Base-by-base conservation (phyloP, 495 filamentous ascomycete species). In the Podospora appendiculata region DNA sequence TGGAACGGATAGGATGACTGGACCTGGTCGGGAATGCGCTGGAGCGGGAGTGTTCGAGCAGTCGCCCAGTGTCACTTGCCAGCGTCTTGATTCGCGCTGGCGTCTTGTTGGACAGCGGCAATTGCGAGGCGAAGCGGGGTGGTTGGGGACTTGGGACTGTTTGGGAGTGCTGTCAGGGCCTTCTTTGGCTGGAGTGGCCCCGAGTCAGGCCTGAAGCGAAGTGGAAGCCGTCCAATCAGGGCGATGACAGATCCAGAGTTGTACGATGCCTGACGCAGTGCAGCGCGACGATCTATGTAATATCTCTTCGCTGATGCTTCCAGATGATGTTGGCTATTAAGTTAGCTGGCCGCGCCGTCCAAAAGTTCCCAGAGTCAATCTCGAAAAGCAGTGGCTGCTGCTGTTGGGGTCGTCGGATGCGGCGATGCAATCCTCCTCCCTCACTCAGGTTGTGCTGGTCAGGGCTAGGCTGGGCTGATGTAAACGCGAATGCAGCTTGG, bases 61-160 rank as follows among this genome's bases (percentile, higher is more conserved):
- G 61, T 66, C 65, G 65, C 65, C 65, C 61, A 50, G 57, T 67
- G 57, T 56, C 48, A 63, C 63, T 52, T 53, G 56, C 57, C 52
- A 54, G 54, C 52, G 48, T 48, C 50, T 47, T 66, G 65, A 68
- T 68, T 68, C 65, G 65, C 52, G 56, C 47, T 59, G 55, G 54
- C 41, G 52, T 55, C 52, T 63, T 17, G 51, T 50, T 54, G 62
- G 41, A 59, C 63, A 64, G 65, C 63, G 63, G 65, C 53, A 67
- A 63, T 50, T 47, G 34, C 40, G 63, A 52, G 65, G 65, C 63
- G 60, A 48, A 62, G 65, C 63, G 47, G 50, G 41, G 45, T 45
- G 18, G 47, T 34, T 43, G 54, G 18, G 10, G 38, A 16, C 14
- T 16, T 41, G 11, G 7, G 17, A 2, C 4, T 12, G 41, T 3